Conservation (phyloP, 1,284 basidiomycete genomes). For the Mycena citricolor region DNA sequence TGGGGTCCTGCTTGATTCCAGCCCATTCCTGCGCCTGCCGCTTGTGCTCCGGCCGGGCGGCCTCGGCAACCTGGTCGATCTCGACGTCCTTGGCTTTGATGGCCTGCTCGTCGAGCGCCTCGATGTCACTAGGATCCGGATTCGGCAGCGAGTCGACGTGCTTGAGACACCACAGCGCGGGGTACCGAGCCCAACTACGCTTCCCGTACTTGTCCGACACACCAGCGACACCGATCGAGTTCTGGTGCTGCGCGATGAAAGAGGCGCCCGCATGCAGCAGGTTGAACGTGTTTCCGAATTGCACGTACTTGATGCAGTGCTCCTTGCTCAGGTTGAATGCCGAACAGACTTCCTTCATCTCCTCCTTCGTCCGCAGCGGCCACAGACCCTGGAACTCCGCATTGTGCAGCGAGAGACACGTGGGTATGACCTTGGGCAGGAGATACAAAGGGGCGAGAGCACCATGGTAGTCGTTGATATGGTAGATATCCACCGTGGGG, state of each 20-base stretch:
- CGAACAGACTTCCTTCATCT: constrained; percentile 96
- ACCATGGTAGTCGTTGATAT: constrained; percentile 91
- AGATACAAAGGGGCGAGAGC: constrained; percentile 88
- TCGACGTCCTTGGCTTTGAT: constrained; percentile 70
- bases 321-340: constrained; percentile 96
- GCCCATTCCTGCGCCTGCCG: constrained; percentile 94
- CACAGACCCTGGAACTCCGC: constrained; percentile 95
- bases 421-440: constrained; percentile 84
- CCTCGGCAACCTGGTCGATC: constrained; percentile 81
- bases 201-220: constrained; percentile 96
- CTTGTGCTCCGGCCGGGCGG: constrained; percentile 86
- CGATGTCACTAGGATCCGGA: constrained; percentile 91
- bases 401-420: constrained; percentile 92
- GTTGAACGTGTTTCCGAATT: constrained; percentile 96
- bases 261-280: constrained; percentile 88
- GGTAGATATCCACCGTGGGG: constrained; percentile 87
- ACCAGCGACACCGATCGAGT: constrained; percentile 89
- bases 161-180: constrained; percentile 90
- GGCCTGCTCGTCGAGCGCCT: constrained; percentile 81
- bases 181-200: constrained; percentile 92
- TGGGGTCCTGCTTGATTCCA: constrained; percentile 84
- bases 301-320: constrained; percentile 91
- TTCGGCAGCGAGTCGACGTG: constrained; percentile 93
- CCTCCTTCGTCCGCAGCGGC: constrained; percentile 92
- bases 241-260: constrained; percentile 90